Base-by-base conservation (phyloP, 306 rosid genomes). In the Sophora flavescens region DNA sequence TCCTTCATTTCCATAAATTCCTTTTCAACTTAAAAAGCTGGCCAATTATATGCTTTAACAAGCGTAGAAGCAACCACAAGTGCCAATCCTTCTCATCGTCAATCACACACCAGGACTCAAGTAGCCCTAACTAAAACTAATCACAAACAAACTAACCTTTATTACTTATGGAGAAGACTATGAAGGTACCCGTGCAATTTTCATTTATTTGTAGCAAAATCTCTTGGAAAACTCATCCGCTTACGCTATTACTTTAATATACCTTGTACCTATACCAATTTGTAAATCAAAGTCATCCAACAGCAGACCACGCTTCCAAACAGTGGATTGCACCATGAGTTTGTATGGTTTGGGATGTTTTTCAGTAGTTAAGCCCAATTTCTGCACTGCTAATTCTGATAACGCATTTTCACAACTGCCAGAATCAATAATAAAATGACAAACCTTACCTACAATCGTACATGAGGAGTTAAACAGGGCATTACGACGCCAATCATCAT, bases 61-160 rank as follows among this genome's bases (percentile, higher is more conserved):
- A 74, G 30, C 83, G 74, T 84, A 60, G 77, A 84, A 84, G 87
- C 58, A 80, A 72, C 26, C 33, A 22, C 33, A 52, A 63, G 30
- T 26, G 38, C 18, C 36, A 56, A 42, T 47, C 69, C 18, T 39
- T 39, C 26, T 42, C 51, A 16, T 63, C 22, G 10, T 8, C 39
- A 13, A 13, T 13, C 4, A 2, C 33, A 0, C 3, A 17, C 39
- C 44, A 39, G 10, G 9, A 39, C 44, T 39, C 44, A 7, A 47
- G 13, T 8, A 61, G 62, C 61, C 50, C 48, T 35, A 12, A 22
- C 22, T 22, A 22, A 22, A 22, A 22, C 22, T 22, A 22, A 22
- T 22, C 22, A 22, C 22, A 22, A 22, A 22, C 22, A 22, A 22
- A 74, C 33, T 16, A 26, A 64, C n/a, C 57, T 48, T 75, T 30